These are phyloP conservation scores for Kodamaea ohmeri DNA, from an alignment of 1,139 yeast species.

Conservation along the genomic window DNA sequence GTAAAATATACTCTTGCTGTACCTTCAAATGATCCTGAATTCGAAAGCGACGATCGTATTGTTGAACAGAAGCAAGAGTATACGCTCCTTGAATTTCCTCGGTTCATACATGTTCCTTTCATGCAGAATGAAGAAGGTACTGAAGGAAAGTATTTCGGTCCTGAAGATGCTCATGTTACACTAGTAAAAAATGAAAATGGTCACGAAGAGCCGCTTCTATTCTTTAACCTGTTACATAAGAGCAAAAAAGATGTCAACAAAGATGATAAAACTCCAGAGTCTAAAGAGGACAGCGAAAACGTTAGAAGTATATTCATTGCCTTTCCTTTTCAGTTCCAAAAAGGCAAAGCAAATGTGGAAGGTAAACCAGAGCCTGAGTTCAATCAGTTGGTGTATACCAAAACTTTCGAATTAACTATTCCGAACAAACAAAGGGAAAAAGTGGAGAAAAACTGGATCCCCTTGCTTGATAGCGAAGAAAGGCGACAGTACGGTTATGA, in stretches of 20 bases:
- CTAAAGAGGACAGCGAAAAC: constrained; percentile 1
- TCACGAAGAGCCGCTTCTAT: constrained; percentile 36
- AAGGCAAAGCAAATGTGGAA: constrained; percentile 32
- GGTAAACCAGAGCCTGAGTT: constrained; percentile 17
- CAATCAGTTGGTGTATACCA: constrained; percentile 22
- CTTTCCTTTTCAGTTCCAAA: constrained; percentile 41
- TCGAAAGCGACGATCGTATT: constrained; percentile 1
- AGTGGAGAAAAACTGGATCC: constrained; percentile 47
- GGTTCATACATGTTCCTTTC: constrained; percentile 33
- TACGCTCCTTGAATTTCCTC: constrained; percentile 26
- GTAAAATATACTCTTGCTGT: constrained; percentile 32
- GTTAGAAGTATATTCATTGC: constrained; percentile 33
- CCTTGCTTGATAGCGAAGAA: constrained; percentile 29
- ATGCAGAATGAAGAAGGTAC: constrained; percentile 25
- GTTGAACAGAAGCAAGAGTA: constrained; percentile 8
- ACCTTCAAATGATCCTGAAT: constrained; percentile 21
- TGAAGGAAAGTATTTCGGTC: constrained; percentile 34
- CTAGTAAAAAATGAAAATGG: constrained; percentile 31
- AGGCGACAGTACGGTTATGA: constrained; percentile 26
- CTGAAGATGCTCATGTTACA: constrained; percentile 43
- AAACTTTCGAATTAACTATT: constrained; percentile 28
- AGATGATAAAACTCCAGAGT: constrained; percentile 6
- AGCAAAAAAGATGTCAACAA: no score
- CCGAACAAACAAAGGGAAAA: constrained; percentile 22
- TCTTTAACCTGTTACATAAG: constrained; percentile 35